A percentile compares a stretch with the other conserved stretches of the same genome.
phyloP scores from a whole-genome alignment of 176 grass and related monocot genomes.

The Tillandsia leiboldiana region DNA sequence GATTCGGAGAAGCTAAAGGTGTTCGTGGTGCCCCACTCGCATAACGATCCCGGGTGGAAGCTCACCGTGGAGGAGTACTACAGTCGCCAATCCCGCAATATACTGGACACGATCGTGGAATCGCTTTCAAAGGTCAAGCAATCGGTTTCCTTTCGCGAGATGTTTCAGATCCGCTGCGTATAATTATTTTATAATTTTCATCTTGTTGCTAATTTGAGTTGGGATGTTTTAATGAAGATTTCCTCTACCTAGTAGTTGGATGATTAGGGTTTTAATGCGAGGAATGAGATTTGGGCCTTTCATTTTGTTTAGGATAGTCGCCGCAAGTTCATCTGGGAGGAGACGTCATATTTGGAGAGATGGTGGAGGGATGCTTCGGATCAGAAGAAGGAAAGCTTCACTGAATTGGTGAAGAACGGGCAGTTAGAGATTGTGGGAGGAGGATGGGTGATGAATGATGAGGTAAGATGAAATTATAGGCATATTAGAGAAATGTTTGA shows the following conservation, averaged over 20 bases:
- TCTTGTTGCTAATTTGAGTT: not conserved
- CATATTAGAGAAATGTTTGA: constrained; percentile 8
- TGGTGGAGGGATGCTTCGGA: constrained; percentile 90
- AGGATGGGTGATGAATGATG: constrained; percentile 99
- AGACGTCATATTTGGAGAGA: constrained; percentile 98
- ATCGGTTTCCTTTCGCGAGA: not conserved
- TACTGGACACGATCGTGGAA: constrained; percentile 82
- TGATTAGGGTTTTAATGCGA: too few species aligned
- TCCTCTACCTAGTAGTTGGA: not conserved
- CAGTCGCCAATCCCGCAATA: constrained; percentile 66
- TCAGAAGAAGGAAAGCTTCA: constrained; percentile 53
- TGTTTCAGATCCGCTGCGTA: not conserved
- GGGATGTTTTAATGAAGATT: not conserved
- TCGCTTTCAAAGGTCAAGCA: constrained; percentile 70
- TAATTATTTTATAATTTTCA: not conserved
- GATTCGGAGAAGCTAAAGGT: constrained; percentile 86
- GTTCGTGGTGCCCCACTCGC: constrained; percentile 92
- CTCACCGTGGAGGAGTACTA: constrained; percentile 97
- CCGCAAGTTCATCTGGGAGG: constrained; percentile 98
- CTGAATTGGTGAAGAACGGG: constrained; percentile 63
- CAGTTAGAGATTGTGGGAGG: constrained; percentile 97
- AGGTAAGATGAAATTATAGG: constrained; percentile 28
- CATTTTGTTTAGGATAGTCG: constrained; percentile 42
- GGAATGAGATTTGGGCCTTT: not conserved
- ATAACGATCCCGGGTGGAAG: constrained; percentile 95